phyloP scores from a whole-genome alignment of 1,284 basidiomycete species.

The Schizophyllum amplum region DNA sequence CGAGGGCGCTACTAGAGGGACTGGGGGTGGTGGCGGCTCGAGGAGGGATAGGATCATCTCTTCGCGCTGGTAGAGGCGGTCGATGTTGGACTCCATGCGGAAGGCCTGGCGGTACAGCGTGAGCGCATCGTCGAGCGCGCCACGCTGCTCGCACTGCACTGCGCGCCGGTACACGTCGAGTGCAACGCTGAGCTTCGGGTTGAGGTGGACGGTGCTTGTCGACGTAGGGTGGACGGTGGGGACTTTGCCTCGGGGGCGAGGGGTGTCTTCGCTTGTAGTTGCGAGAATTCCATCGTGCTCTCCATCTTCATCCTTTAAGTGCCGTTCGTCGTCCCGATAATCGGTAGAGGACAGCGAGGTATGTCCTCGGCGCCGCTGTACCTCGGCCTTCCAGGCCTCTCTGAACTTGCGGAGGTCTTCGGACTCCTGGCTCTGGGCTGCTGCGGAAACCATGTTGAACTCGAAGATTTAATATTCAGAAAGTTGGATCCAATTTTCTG shows the following conservation, averaged over 20 bases:
- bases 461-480: too few relatives aligned
- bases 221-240: slow-evolving; percentile 2
- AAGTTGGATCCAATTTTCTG: too few relatives aligned
- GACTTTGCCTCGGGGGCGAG: not conserved
- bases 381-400: slow-evolving; percentile 67
- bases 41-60: slow-evolving; percentile 36
- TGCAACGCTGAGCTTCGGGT: slow-evolving; percentile 25
- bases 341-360: not conserved
- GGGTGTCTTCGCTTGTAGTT: not conserved
- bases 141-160: slow-evolving; percentile 62
- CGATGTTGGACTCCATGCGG: slow-evolving; percentile 62
- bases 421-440: slow-evolving; percentile 21
- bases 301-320: too few relatives aligned
- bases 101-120: slow-evolving; percentile 73
- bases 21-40: slow-evolving; percentile 14
- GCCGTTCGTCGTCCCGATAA: too few relatives aligned
- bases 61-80: slow-evolving; percentile 49
- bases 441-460: too few relatives aligned
- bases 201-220: not conserved
- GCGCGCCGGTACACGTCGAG: slow-evolving; percentile 64
- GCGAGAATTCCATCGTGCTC: too few relatives aligned
- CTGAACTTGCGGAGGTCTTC: slow-evolving; percentile 61
- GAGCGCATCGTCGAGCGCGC: slow-evolving; percentile 70
- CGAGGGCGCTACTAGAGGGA: not conserved
- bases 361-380: slow-evolving; percentile 29